These are phyloP conservation scores for Botrytis aclada DNA, from an alignment of 2,329 filamentous ascomycete species.

Conservation along the genomic window DNA sequence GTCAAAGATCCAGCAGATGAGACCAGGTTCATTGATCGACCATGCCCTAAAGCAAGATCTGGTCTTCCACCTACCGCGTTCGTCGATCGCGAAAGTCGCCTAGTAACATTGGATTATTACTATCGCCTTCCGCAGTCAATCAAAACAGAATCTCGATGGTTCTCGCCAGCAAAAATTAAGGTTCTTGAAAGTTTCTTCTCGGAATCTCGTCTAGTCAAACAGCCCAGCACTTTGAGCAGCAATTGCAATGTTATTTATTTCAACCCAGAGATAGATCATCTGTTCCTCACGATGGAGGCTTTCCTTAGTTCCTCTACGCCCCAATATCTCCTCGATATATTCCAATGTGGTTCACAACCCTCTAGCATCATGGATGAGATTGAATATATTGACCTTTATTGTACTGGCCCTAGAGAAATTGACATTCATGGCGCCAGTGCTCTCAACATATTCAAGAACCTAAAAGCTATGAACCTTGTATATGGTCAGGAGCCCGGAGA, in stretches of 20 bases:
- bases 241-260: neutral
- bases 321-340: neutral
- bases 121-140: neutral
- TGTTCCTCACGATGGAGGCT: neutral
- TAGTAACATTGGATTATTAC: neutral
- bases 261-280: neutral
- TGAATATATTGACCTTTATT: neutral
- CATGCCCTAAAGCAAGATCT: neutral
- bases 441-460: neutral
- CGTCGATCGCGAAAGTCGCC: neutral
- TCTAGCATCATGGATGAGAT: neutral
- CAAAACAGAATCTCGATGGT: neutral
- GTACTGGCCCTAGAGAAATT: neutral
- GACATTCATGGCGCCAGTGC: neutral
- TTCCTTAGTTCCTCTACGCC: neutral
- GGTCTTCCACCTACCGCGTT: neutral
- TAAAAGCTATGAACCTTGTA: neutral
- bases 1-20: neutral
- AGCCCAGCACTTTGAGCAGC: neutral
- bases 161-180: neutral
- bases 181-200: neutral
- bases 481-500: neutral
- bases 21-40: neutral
- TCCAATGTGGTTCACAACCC: neutral
- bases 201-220: neutral